phyloP scores from a whole-genome alignment of 1,284 basidiomycete genomes.

The Xanthoconium separans region DNA sequence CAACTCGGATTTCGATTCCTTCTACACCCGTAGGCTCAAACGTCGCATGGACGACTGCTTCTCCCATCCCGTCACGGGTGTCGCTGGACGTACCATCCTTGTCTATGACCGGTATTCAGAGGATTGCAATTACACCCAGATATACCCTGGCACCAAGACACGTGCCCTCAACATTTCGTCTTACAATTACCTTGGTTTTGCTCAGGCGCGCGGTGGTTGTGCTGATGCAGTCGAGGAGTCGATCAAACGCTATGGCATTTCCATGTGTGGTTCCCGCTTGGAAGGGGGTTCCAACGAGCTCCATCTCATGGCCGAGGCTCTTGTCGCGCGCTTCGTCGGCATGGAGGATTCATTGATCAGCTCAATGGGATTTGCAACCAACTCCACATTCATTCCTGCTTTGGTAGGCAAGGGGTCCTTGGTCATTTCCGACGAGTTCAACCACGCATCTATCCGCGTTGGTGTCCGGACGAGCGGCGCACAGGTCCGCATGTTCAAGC shows the following conservation, averaged over 20 bases:
- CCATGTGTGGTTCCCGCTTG: conserved; percentile 74
- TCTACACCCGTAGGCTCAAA: conserved; percentile 97
- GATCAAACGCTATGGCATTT: conserved; percentile 79
- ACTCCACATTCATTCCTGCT: conserved; percentile 94
- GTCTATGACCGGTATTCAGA: conserved; percentile 83
- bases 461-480: conserved; percentile 91
- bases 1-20: conserved; percentile 98
- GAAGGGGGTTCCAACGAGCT: conserved; percentile 86
- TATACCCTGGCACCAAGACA: conserved; percentile 78
- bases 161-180: conserved; percentile 96
- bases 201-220: conserved; percentile 90
- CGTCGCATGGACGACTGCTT: conserved; percentile 96
- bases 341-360: conserved; percentile 87
- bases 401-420: conserved; percentile 90
- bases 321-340: conserved; percentile 90
- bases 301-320: conserved; percentile 79
- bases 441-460: conserved; percentile 94
- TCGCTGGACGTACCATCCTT: conserved; percentile 91
- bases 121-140: conserved; percentile 82
- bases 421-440: conserved; percentile 96
- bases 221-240: conserved; percentile 89
- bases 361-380: conserved; percentile 98
- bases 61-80: conserved; percentile 89
- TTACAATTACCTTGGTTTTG: conserved; percentile 99
- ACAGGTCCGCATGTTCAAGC: conserved; percentile 92